phyloP scores from a whole-genome alignment of 2,329 filamentous ascomycete species.

The Scedosporium apiospermum region DNA sequence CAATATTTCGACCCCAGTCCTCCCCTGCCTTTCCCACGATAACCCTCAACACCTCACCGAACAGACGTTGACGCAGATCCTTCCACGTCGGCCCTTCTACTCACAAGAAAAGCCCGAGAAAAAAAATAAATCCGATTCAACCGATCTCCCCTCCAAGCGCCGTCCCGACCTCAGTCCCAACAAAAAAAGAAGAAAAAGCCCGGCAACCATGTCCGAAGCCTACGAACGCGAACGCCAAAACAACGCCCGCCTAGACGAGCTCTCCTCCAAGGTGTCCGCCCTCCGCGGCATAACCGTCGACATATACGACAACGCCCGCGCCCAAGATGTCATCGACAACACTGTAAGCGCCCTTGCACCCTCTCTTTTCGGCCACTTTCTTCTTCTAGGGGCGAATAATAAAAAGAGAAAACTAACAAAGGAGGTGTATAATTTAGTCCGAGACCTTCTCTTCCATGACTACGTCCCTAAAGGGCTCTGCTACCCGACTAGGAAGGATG shows the following conservation, averaged over 20 bases:
- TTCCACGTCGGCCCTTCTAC: neutral
- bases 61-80: neutral
- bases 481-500: conserved; percentile 76
- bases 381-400: neutral
- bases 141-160: neutral
- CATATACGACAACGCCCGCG: conserved; percentile 92
- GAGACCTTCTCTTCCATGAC: conserved; percentile 89
- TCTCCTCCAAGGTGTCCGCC: conserved; percentile 82
- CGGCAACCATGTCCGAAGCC: conserved; percentile 55
- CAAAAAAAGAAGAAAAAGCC: conserved; percentile 1
- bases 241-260: conserved; percentile 85
- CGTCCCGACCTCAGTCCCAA: neutral
- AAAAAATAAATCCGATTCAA: neutral
- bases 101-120: neutral
- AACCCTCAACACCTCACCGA: neutral
- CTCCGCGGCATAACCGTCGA: conserved; percentile 91
- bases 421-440: conserved; percentile 38
- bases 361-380: neutral
- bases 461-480: conserved; percentile 74
- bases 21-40: neutral
- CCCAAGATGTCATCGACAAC: conserved; percentile 79
- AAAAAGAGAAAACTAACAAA: neutral
- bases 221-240: conserved; percentile 85
- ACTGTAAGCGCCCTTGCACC: conserved; percentile 48
- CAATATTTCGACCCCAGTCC: neutral